Percentiles rank a stretch among this genome's conserved stretches.
Evolutionary conservation across 75 land plant genomes (phyloP).

Genomic region (Pinus tabuliformis): DNA sequence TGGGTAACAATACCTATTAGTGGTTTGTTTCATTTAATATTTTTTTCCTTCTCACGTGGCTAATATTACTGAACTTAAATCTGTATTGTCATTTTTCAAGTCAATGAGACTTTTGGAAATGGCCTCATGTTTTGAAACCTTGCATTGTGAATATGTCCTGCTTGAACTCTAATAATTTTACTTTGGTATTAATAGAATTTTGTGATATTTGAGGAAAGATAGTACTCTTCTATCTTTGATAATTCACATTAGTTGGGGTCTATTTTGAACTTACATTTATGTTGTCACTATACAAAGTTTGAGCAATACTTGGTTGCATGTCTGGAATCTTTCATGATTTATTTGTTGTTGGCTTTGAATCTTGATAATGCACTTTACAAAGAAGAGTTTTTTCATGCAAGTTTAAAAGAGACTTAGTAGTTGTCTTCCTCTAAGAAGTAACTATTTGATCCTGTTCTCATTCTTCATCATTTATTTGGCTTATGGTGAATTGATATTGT

Average conservation of each 20-base stretch:
- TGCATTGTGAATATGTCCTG: background rate
- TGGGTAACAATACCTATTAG: too few relatives aligned
- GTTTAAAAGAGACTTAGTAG: background rate
- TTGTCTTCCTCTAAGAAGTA: background rate
- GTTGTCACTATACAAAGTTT: too few relatives aligned
- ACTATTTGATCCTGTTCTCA: background rate
- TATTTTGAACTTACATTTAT: too few relatives aligned
- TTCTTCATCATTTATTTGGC: background rate
- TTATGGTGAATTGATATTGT: conserved; percentile 46
- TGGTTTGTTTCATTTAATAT: background rate
- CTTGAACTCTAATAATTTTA: background rate
- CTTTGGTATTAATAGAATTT: background rate
- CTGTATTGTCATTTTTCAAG: background rate
- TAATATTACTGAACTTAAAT: background rate
- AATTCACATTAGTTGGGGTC: too few relatives aligned
- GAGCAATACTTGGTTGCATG: background rate
- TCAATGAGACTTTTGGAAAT: background rate
- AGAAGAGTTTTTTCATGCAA: background rate
- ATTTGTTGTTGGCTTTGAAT: background rate
- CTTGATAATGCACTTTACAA: background rate
- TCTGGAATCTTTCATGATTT: background rate
- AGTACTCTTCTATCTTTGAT: too few relatives aligned
- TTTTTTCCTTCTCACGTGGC: background rate
- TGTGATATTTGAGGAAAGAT: background rate
- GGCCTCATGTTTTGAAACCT: background rate